phyloP scores from a whole-genome alignment of 2,329 filamentous ascomycete species.

The Xylaria hypoxylon region DNA sequence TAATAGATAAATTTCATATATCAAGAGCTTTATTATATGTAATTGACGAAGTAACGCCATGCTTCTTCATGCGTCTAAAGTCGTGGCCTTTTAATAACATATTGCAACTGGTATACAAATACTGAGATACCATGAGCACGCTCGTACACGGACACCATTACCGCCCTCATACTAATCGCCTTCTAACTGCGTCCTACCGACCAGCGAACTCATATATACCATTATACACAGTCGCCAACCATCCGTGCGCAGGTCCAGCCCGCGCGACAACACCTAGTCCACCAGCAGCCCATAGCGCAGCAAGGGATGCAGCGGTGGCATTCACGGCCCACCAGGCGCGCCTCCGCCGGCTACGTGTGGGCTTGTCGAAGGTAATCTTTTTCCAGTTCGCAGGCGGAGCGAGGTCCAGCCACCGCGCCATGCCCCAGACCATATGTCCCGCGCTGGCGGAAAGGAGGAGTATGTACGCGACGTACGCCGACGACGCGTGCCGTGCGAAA shows the following conservation, averaged over 20 bases:
- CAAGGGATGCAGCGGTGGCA: conserved; percentile 66
- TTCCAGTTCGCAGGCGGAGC: conserved; percentile 67
- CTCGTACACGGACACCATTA: background rate
- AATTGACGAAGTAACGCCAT: background rate
- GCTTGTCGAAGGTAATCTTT: conserved; percentile 62
- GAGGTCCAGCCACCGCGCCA: conserved; percentile 81
- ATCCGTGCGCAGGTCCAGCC: conserved; percentile 76
- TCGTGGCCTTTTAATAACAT: background rate
- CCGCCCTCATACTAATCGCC: background rate
- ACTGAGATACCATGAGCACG: background rate
- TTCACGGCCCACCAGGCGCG: conserved; percentile 80
- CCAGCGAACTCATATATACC: conserved; percentile 64
- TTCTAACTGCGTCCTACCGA: conserved; percentile 4
- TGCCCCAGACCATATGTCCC: conserved; percentile 86
- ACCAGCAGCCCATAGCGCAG: conserved; percentile 82
- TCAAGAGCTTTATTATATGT: background rate
- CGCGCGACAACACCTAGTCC: conserved; percentile 81
- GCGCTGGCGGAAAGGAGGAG: conserved; percentile 75
- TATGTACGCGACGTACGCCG: conserved; percentile 75
- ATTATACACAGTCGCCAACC: conserved; percentile 85
- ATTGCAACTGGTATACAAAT: background rate
- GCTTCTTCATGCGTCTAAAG: background rate
- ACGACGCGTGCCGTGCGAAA: conserved; percentile 73
- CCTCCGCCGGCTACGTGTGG: conserved; percentile 66
- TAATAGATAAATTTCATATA: too few relatives aligned